A percentile compares a stretch with the other conserved stretches of the same genome.
These are phyloP conservation scores for Arctium minus DNA, from an alignment of 129 eudicot species.

Conservation along the genomic window DNA sequence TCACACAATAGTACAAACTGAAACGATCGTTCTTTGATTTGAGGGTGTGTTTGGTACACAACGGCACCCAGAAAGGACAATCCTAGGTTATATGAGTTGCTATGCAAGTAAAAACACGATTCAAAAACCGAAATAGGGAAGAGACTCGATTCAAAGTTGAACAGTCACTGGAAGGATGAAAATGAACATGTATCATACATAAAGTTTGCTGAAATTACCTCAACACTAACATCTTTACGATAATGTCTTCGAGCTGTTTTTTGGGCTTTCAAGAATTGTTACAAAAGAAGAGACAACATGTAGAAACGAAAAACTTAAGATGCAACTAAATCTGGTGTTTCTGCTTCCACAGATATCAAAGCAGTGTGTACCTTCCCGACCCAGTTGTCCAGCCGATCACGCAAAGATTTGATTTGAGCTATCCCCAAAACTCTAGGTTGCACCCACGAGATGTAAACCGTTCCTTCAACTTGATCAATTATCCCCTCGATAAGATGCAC, in stretches of 20 bases:
- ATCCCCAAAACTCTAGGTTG: constrained; percentile 94
- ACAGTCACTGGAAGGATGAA: not conserved
- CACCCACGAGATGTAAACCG: constrained; percentile 91
- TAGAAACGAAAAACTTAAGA: constrained; percentile 28
- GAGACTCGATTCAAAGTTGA: not conserved
- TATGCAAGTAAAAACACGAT: not conserved
- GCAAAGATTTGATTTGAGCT: constrained; percentile 73
- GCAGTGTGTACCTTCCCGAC: constrained; percentile 90
- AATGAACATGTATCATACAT: constrained; percentile 23
- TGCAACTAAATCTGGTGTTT: constrained; percentile 91
- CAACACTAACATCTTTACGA: not conserved
- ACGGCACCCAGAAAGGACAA: too few relatives aligned
- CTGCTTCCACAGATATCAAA: constrained; percentile 88
- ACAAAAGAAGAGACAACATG: constrained; percentile 23
- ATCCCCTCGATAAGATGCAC: constrained; percentile 95
- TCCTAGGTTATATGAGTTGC: not conserved
- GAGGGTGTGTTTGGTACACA: too few relatives aligned
- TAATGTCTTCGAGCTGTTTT: constrained; percentile 5
- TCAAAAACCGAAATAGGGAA: not conserved
- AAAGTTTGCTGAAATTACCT: constrained; percentile 3
- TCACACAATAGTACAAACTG: too few relatives aligned
- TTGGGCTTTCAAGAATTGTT: constrained; percentile 25
- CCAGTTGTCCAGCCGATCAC: constrained; percentile 87
- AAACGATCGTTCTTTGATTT: too few relatives aligned
- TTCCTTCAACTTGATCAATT: constrained; percentile 91